A percentile compares a stretch with the other conserved stretches of the same genome.
phyloP scores from a whole-genome alignment of 2,329 filamentous ascomycete genomes.

The Aspergillus brasiliensis region DNA sequence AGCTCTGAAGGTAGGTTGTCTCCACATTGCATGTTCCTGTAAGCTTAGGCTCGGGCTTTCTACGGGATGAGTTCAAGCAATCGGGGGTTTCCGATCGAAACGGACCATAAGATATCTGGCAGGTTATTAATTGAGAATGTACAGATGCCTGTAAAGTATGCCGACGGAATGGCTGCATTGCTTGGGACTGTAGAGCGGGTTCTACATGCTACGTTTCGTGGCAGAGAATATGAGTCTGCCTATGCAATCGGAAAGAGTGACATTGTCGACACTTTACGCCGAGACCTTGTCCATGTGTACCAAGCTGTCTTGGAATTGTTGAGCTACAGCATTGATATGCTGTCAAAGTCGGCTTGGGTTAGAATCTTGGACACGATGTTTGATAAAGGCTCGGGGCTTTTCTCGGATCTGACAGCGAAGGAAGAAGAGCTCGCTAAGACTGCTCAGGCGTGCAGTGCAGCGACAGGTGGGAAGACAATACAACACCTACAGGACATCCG shows the following conservation, averaged over 20 bases:
- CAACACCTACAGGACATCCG: neutral
- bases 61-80: too few species aligned
- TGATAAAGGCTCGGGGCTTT: neutral
- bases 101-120: too few species aligned
- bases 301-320: neutral
- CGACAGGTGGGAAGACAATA: neutral
- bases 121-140: conserved; percentile 8
- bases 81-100: too few species aligned
- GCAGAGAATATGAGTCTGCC: conserved; percentile 19
- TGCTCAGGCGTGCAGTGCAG: neutral
- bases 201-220: conserved; percentile 17
- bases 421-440: neutral
- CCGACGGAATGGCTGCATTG: conserved; percentile 21
- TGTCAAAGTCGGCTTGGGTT: neutral
- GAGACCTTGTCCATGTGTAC: neutral
- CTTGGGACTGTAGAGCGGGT: conserved; percentile 17
- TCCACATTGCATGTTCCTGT: too few species aligned
- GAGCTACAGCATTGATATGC: neutral
- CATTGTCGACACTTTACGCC: neutral
- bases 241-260: neutral
- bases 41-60: neutral
- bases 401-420: neutral
- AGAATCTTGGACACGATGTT: neutral
- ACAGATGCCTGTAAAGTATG: conserved; percentile 33
- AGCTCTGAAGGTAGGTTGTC: neutral